phyloP scores from a whole-genome alignment of 2,329 filamentous ascomycete species.

The Fusarium sp. region DNA sequence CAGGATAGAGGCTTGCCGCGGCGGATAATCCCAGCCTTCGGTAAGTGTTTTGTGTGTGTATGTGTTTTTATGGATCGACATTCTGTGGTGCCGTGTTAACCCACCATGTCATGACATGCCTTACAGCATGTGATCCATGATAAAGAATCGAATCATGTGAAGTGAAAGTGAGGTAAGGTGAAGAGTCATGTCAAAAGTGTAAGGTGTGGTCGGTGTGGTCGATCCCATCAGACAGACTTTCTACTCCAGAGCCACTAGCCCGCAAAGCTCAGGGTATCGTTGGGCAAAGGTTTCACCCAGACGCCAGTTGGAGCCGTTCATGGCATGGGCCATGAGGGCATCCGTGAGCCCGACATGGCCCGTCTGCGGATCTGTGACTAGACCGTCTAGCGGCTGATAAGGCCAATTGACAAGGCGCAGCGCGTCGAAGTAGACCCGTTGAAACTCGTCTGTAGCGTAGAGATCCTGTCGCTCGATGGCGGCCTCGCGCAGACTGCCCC shows the following conservation, averaged over 20 bases:
- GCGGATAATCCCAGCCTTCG: conserved; percentile 18
- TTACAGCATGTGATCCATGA: conserved; percentile 23
- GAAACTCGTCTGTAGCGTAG: conserved; percentile 54
- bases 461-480: conserved; percentile 51
- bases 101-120: conserved; percentile 33
- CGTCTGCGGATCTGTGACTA: conserved; percentile 35
- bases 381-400: conserved; percentile 32
- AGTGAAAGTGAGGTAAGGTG: not conserved
- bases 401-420: conserved; percentile 53
- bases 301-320: conserved; percentile 35
- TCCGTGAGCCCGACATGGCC: conserved; percentile 39
- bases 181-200: not conserved
- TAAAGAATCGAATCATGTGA: conserved; percentile 14
- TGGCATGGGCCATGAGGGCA: conserved; percentile 34
- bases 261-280: conserved; percentile 36
- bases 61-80: conserved; percentile 22
- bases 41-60: not conserved
- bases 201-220: not conserved
- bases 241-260: conserved; percentile 29
- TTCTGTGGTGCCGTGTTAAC: conserved; percentile 42
- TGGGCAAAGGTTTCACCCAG: conserved; percentile 24
- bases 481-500: conserved; percentile 50
- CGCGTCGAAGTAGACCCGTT: conserved; percentile 49
- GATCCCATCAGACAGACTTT: conserved; percentile 6
- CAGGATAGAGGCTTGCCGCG: conserved; percentile 25